Conservation (phyloP, 2,329 filamentous ascomycete species). For the Coleophoma eucalyptorum region DNA sequence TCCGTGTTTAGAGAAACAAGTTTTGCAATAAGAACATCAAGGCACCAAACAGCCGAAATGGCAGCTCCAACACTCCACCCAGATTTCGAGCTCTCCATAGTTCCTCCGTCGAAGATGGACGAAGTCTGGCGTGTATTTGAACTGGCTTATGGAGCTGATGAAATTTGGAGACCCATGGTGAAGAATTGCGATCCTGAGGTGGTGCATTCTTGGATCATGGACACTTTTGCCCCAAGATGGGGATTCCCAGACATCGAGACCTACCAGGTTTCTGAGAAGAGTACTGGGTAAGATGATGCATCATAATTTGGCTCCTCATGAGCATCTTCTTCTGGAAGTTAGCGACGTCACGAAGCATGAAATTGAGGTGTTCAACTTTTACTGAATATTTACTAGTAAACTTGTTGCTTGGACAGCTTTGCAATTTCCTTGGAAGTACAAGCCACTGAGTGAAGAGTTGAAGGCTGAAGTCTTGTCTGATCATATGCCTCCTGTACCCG, state of each 20-base stretch:
- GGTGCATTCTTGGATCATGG: constrained; percentile 14
- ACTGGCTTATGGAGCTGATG: constrained; percentile 11
- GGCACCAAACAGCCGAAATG: not conserved
- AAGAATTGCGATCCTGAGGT: constrained; percentile 8
- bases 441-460: constrained; percentile 10
- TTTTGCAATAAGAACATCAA: not conserved
- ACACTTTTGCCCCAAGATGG: constrained; percentile 10
- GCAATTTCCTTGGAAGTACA: constrained; percentile 15
- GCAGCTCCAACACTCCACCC: constrained; percentile 5
- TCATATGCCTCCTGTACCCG: constrained; percentile 7
- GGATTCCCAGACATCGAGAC: constrained; percentile 15
- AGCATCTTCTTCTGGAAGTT: too few species aligned
- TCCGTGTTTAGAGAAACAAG: not conserved
- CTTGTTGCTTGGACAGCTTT: constrained; percentile 16
- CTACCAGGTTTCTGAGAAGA: constrained; percentile 13
- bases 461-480: constrained; percentile 4
- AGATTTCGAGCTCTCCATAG: constrained; percentile 4
- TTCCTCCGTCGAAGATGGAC: constrained; percentile 8
- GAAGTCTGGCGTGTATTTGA: constrained; percentile 11
- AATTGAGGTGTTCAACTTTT: not conserved
- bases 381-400: constrained; percentile 6
- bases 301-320: not conserved
- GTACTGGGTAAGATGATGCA: constrained; percentile 7
- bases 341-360: too few species aligned
- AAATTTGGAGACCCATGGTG: constrained; percentile 9